Conservation (phyloP, 345 rosid genomes). For the Diplotaxis tenuifolia region DNA sequence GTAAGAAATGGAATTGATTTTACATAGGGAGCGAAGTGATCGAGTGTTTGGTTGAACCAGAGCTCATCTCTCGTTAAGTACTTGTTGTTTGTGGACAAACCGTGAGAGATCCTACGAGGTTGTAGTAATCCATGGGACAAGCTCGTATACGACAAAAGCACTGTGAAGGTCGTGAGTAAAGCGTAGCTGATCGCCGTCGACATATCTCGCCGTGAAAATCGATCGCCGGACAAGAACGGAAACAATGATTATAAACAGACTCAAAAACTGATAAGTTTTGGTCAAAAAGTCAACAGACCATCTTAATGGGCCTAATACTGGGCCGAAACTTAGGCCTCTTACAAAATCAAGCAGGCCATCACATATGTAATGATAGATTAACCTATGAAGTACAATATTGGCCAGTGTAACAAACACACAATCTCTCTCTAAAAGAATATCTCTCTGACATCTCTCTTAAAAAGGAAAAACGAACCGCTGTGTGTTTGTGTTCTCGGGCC, state of each 20-base stretch:
- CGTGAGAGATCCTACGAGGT: conserved; percentile 42
- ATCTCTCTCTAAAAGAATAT: too few species aligned
- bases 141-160: conserved; percentile 6
- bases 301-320: conserved; percentile 9
- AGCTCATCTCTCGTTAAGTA: conserved; percentile 68
- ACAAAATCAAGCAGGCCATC: not conserved
- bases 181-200: conserved; percentile 13
- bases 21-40: conserved; percentile 85
- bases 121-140: conserved; percentile 43
- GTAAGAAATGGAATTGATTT: conserved; percentile 11
- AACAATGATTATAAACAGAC: not conserved
- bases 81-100: conserved; percentile 31
- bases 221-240: not conserved
- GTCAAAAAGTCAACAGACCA: not conserved
- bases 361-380: not conserved
- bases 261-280: not conserved
- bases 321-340: not conserved
- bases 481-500: too few species aligned
- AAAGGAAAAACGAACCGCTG: too few species aligned
- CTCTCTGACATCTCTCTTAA: too few species aligned
- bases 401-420: not conserved
- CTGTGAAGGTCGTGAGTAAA: not conserved
- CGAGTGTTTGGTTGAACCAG: conserved; percentile 87
- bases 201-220: conserved; percentile 28
- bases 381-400: not conserved